These are phyloP conservation scores for Starmerella floris DNA, from an alignment of 805 yeast species.

Conservation along the genomic window DNA sequence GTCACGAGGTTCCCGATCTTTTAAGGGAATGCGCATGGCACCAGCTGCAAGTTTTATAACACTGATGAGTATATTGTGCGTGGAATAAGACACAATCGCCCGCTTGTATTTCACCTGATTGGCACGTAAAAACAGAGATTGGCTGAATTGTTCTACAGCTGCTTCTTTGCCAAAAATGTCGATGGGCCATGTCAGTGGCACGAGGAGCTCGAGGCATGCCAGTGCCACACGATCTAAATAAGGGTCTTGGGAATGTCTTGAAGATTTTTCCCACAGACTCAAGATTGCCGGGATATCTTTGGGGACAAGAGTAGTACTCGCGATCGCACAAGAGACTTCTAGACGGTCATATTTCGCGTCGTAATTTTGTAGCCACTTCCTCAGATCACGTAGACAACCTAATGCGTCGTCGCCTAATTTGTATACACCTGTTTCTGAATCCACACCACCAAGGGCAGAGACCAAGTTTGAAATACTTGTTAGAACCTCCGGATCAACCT, in stretches of 20 bases:
- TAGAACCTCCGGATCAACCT: constrained; percentile 25
- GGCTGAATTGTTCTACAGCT: constrained; percentile 41
- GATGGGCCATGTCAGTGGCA: constrained; percentile 76
- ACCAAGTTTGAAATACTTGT: constrained; percentile 72
- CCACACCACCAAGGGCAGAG: constrained; percentile 85
- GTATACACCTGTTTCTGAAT: constrained; percentile 48
- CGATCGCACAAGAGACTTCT: constrained; percentile 80
- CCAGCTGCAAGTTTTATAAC: constrained; percentile 45
- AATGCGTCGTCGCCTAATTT: constrained; percentile 76
- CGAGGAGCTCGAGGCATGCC: constrained; percentile 65
- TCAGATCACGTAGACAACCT: constrained; percentile 75
- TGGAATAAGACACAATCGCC: constrained; percentile 41
- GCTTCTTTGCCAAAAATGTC: constrained; percentile 42
- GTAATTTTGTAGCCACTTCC: constrained; percentile 72
- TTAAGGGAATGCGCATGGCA: constrained; percentile 34
- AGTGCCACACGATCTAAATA: constrained; percentile 50
- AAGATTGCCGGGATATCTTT: constrained; percentile 66
- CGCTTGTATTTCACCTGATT: constrained; percentile 63
- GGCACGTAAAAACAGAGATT: constrained; percentile 47
- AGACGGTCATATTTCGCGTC: constrained; percentile 59
- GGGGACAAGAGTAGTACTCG: constrained; percentile 58
- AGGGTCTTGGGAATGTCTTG: constrained; percentile 19
- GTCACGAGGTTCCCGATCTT: constrained; percentile 56
- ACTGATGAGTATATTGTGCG: constrained; percentile 55
- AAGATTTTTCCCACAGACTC: constrained; percentile 50